Percentiles rank a stretch among this genome's conserved stretches.
These are phyloP conservation scores for Chaetomium fimeti DNA, from an alignment of 495 filamentous ascomycete genomes.

Conservation along the genomic window DNA sequence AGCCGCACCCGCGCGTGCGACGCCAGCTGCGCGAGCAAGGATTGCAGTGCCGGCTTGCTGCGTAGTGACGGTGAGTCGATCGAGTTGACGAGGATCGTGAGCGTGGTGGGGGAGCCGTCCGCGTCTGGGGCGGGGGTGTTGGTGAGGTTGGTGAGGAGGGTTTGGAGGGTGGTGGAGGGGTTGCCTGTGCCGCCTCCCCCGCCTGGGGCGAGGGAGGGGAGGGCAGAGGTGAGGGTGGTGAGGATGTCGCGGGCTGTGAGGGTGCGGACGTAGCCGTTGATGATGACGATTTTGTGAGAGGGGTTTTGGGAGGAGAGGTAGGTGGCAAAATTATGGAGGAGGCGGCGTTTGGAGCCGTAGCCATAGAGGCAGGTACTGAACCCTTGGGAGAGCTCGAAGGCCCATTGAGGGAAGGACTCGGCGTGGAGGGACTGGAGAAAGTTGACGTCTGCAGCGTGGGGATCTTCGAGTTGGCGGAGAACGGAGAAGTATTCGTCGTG, in stretches of 20 bases:
- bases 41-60: constrained; percentile 64
- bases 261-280: constrained; percentile 83
- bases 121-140: constrained; percentile 27
- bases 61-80: constrained; percentile 79
- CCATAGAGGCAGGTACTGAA: constrained; percentile 93
- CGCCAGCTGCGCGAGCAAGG: constrained; percentile 71
- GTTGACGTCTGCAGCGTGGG: constrained; percentile 66
- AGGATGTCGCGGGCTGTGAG: constrained; percentile 78
- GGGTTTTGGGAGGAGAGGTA: constrained; percentile 56
- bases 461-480: constrained; percentile 63
- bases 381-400: constrained; percentile 82
- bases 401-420: constrained; percentile 85
- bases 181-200: constrained; percentile 43
- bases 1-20: constrained; percentile 71
- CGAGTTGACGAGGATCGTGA: constrained; percentile 79
- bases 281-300: constrained; percentile 65
- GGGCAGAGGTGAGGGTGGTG: constrained; percentile 63
- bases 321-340: constrained; percentile 74
- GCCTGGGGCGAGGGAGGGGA: constrained; percentile 45
- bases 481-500: constrained; percentile 88
- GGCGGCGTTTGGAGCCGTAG: constrained; percentile 79
- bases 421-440: constrained; percentile 73
- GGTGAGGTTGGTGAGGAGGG: constrained; percentile 51
- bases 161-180: constrained; percentile 56
- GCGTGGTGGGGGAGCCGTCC: constrained; percentile 19